phyloP scores from a whole-genome alignment of 2,329 filamentous ascomycete genomes.

The Nigrospora oryzae region DNA sequence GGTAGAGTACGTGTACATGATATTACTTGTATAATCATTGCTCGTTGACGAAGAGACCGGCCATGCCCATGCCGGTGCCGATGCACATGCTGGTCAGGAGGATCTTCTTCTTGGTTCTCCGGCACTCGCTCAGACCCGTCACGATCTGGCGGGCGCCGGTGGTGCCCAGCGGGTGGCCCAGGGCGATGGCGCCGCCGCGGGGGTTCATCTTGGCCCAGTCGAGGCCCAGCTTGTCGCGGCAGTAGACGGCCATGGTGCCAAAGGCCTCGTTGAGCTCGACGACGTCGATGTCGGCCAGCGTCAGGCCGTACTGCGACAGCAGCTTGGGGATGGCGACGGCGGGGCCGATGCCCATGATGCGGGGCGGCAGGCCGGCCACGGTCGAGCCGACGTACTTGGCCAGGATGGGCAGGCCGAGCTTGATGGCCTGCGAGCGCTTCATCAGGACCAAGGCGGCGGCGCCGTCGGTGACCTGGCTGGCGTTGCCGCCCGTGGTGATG shows the following conservation, averaged over 20 bases:
- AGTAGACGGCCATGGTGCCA: conserved; percentile 96
- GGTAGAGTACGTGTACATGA: no score
- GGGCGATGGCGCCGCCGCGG: conserved; percentile 72
- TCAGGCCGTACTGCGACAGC: conserved; percentile 68
- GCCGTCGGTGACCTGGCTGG: conserved; percentile 90
- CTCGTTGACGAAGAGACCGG: conserved; percentile 58
- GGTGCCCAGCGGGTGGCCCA: conserved; percentile 74
- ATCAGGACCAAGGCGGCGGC: conserved; percentile 84
- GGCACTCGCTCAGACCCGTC: conserved; percentile 78
- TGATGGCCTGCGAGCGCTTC: conserved; percentile 84
- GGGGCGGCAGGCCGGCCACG: conserved; percentile 78
- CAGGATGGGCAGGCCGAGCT: conserved; percentile 82
- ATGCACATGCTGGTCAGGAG: conserved; percentile 88
- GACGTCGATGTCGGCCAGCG: conserved; percentile 76
- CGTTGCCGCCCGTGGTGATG: conserved; percentile 84
- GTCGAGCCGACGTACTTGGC: conserved; percentile 93
- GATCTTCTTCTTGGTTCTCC: conserved; percentile 82
- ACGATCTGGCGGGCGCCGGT: conserved; percentile 78
- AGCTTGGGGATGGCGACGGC: conserved; percentile 74
- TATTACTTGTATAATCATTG: conserved; percentile 15
- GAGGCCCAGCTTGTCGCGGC: conserved; percentile 62
- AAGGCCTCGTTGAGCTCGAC: conserved; percentile 97
- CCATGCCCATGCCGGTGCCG: conserved; percentile 62
- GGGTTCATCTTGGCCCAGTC: conserved; percentile 74
- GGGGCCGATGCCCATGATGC: conserved; percentile 94